Percentiles rank a stretch among this genome's conserved stretches.
Conservation (phyloP, 192 early-diverging fungal species). For the Coemansia sp. region DNA sequence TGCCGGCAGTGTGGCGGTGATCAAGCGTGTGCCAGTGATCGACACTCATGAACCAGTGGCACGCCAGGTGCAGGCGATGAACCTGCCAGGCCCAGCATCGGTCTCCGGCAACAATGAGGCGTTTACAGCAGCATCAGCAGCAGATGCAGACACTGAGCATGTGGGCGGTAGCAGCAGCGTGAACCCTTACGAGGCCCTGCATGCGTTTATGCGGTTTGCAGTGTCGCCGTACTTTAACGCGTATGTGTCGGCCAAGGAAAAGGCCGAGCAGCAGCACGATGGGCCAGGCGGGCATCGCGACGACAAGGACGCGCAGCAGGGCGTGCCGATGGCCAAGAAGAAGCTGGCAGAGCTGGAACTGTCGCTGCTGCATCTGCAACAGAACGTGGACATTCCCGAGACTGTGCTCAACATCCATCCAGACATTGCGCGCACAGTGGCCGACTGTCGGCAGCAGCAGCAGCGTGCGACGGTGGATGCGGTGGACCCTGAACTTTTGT, state of each 20-base stretch:
- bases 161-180: neutral
- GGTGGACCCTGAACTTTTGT: slow-evolving; percentile 63
- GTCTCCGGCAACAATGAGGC: slow-evolving; percentile 6
- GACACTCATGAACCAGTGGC: slow-evolving; percentile 71
- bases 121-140: neutral
- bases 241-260: slow-evolving; percentile 72
- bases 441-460: slow-evolving; percentile 64
- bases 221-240: slow-evolving; percentile 97
- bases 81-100: slow-evolving; percentile 73
- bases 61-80: slow-evolving; percentile 85
- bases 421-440: slow-evolving; percentile 65
- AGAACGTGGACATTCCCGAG: slow-evolving; percentile 98
- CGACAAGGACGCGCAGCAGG: slow-evolving; percentile 63
- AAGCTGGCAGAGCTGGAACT: slow-evolving; percentile 98
- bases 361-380: slow-evolving; percentile 89
- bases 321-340: slow-evolving; percentile 94
- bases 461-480: slow-evolving; percentile 72
- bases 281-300: slow-evolving; percentile 51
- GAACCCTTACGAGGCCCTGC: slow-evolving; percentile 84
- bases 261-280: slow-evolving; percentile 51
- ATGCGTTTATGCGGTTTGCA: slow-evolving; percentile 89
- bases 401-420: slow-evolving; percentile 84
- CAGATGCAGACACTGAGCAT: slow-evolving; percentile 28
- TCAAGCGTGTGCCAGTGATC: slow-evolving; percentile 71
- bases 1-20: slow-evolving; percentile 72